Evolutionary conservation across 2,329 filamentous ascomycete species (phyloP).

Genomic region (Berkeleyomyces basicola): DNA sequence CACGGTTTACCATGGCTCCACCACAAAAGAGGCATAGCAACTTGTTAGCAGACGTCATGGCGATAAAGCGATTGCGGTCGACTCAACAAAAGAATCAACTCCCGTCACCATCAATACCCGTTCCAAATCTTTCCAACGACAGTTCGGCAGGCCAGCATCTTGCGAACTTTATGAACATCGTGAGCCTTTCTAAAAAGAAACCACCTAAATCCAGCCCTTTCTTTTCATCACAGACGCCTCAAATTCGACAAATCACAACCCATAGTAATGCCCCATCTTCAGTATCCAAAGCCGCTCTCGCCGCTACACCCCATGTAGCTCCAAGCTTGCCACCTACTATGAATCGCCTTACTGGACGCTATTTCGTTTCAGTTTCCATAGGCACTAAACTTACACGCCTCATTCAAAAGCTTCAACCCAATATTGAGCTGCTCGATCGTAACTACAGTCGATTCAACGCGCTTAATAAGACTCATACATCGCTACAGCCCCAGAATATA

Average conservation of each 20-base stretch:
- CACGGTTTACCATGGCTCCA: neutral
- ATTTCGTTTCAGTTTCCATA: constrained; percentile 8
- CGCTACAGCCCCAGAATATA: neutral
- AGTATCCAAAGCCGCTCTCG: neutral
- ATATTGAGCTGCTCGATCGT: constrained; percentile 3
- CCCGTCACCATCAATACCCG: neutral
- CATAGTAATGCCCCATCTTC: neutral
- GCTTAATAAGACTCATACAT: neutral
- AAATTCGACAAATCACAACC: neutral
- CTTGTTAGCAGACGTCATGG: constrained; percentile 1
- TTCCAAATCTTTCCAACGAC: neutral
- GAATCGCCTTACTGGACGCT: neutral
- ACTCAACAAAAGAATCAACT: neutral
- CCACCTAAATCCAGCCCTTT: neutral
- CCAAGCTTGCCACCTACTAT: neutral
- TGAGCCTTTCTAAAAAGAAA: constrained; percentile 8
- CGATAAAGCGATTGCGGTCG: neutral
- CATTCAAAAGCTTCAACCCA: constrained; percentile 9
- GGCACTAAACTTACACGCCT: constrained; percentile 4
- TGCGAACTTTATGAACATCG: constrained; percentile 16
- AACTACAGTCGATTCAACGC: constrained; percentile 1
- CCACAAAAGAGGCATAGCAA: constrained; percentile 5
- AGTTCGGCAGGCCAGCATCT: constrained; percentile 18
- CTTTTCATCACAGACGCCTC: neutral
- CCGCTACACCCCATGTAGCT: neutral